A percentile compares a stretch with the other conserved stretches of the same genome.
These are phyloP conservation scores for Emmonsia crescens DNA, from an alignment of 2,329 filamentous ascomycete genomes.

Conservation along the genomic window DNA sequence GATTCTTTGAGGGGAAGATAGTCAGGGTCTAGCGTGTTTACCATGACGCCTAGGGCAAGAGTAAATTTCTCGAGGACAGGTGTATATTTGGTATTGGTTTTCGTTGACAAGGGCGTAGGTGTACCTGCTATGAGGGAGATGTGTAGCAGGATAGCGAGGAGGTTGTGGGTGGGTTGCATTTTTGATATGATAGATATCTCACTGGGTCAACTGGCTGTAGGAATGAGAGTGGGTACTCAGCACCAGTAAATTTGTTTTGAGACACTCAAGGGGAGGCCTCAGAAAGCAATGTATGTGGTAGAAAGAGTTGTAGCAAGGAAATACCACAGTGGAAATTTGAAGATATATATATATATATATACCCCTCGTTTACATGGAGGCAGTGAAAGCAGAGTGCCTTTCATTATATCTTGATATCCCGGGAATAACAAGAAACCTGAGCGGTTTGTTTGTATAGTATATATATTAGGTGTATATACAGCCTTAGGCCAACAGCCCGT, in stretches of 20 bases:
- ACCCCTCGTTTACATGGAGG: neutral
- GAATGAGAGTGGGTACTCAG: neutral
- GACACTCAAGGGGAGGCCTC: neutral
- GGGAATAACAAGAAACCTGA: neutral
- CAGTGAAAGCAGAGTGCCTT: neutral
- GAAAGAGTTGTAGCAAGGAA: neutral
- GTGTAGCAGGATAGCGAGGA: neutral
- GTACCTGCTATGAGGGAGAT: neutral
- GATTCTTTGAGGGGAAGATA: neutral
- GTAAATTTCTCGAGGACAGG: conserved; percentile 6
- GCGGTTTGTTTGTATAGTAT: too few relatives aligned
- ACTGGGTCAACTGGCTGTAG: neutral
- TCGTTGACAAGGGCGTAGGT: neutral
- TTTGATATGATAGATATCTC: too few relatives aligned
- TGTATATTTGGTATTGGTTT: neutral
- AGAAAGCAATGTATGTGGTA: neutral
- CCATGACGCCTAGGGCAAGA: conserved; percentile 6
- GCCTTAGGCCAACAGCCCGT: neutral
- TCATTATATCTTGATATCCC: neutral
- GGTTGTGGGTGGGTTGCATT: neutral
- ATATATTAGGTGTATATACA: too few relatives aligned
- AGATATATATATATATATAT: neutral
- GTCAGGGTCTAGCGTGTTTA: conserved; percentile 7
- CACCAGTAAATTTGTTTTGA: neutral
- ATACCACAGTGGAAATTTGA: neutral